A percentile compares a stretch with the other conserved stretches of the same genome.
phyloP scores from a whole-genome alignment of 768 basidiomycete species.

The Serendipita sp. region DNA sequence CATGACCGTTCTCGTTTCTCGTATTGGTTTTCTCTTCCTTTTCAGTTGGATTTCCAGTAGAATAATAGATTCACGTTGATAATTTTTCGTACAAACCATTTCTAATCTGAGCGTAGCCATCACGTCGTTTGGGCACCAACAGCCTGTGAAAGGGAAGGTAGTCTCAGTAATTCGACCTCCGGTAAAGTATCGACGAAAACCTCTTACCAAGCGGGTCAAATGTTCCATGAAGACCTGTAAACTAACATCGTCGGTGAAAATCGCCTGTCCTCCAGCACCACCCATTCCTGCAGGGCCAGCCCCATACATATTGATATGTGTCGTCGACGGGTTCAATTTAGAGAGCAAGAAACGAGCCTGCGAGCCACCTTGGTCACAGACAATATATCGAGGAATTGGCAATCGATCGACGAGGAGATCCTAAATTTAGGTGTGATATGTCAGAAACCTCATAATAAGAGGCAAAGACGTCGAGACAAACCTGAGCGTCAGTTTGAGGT shows the following conservation, averaged over 20 bases:
- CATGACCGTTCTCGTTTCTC: background rate
- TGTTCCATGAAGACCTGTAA: conserved; percentile 97
- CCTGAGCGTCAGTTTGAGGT: conserved; percentile 81
- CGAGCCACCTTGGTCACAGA: conserved; percentile 92
- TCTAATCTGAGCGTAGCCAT: background rate
- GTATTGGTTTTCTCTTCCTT: background rate
- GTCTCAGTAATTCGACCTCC: background rate
- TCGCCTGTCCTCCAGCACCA: conserved; percentile 47
- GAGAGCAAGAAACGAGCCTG: conserved; percentile 96
- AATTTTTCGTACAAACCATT: background rate
- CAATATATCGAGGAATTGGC: conserved; percentile 95
- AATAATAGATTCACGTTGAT: background rate
- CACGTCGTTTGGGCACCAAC: conserved; percentile 56
- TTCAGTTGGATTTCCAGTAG: background rate
- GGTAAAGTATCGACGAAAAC: background rate
- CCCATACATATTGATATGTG: conserved; percentile 92
- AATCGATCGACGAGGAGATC: conserved; percentile 90
- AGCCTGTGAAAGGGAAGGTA: conserved; percentile 26
- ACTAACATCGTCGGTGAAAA: conserved; percentile 98
- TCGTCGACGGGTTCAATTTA: conserved; percentile 95
- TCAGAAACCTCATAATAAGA: background rate
- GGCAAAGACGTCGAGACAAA: conserved; percentile 19
- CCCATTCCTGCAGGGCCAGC: conserved; percentile 43
- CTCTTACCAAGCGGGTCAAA: conserved; percentile 61
- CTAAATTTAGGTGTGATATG: conserved; percentile 25